A percentile compares a stretch with the other conserved stretches of the same genome.
phyloP scores from a whole-genome alignment of 2,329 filamentous ascomycete species.

The Dendryphion nanum region DNA sequence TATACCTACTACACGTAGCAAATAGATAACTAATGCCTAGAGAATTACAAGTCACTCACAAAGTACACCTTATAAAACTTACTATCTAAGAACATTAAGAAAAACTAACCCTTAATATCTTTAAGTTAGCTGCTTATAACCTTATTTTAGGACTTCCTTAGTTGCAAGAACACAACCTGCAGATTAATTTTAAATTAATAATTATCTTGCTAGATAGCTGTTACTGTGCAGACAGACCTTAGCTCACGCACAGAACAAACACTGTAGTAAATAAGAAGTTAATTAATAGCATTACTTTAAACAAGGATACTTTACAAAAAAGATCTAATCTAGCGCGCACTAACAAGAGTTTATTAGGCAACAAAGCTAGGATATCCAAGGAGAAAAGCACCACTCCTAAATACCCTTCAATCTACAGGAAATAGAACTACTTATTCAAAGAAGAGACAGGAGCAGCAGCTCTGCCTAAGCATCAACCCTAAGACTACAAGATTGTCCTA shows the following conservation, averaged over 20 bases:
- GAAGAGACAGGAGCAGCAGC: neutral
- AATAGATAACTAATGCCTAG: neutral
- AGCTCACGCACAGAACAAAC: neutral
- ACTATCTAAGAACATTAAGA: neutral
- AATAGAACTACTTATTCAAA: neutral
- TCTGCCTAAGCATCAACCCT: neutral
- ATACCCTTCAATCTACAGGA: neutral
- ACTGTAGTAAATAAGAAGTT: neutral
- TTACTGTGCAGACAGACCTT: neutral
- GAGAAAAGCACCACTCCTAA: neutral
- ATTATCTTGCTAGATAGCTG: neutral
- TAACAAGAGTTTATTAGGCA: too few species aligned
- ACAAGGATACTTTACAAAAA: neutral
- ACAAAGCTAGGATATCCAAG: neutral
- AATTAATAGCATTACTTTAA: neutral
- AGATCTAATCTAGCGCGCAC: neutral
- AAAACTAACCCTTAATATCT: neutral
- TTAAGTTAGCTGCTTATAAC: neutral
- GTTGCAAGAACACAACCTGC: neutral
- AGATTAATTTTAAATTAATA: neutral
- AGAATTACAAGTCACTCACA: neutral
- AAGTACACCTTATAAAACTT: neutral
- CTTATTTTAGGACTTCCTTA: neutral
- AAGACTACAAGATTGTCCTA: neutral
- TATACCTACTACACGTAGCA: neutral